phyloP scores from a whole-genome alignment of 2,329 filamentous ascomycete genomes.

The Chaetomiaceae sp. region DNA sequence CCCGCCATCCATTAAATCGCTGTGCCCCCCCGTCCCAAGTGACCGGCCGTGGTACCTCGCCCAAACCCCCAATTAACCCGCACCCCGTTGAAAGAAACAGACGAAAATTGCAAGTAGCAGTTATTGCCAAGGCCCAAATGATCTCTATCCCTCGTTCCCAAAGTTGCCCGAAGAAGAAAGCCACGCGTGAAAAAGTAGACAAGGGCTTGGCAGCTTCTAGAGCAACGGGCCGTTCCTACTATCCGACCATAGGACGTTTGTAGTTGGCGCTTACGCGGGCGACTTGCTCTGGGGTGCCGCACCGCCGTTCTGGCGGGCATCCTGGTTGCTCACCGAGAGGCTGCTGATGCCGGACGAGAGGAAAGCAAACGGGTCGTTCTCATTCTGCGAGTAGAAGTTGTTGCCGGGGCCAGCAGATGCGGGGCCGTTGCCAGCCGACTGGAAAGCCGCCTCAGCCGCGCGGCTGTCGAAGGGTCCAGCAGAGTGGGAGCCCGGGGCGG shows the following conservation, averaged over 20 bases:
- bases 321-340: slow-evolving; percentile 64
- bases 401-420: slow-evolving; percentile 72
- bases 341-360: slow-evolving; percentile 68
- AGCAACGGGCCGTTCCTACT: slow-evolving; percentile 1
- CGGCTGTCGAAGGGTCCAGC: slow-evolving; percentile 89
- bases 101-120: slow-evolving; percentile 38
- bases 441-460: slow-evolving; percentile 90
- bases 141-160: slow-evolving; percentile 42
- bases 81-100: slow-evolving; percentile 38
- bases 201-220: slow-evolving; percentile 1
- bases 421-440: slow-evolving; percentile 76
- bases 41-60: slow-evolving; percentile 31
- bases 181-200: slow-evolving; percentile 22
- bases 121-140: slow-evolving; percentile 41
- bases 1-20: slow-evolving; percentile 26
- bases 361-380: slow-evolving; percentile 76
- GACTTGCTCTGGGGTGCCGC: slow-evolving; percentile 55
- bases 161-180: slow-evolving; percentile 33
- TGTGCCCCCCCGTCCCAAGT: slow-evolving; percentile 30
- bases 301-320: slow-evolving; percentile 59
- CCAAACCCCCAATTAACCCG: slow-evolving; percentile 36
- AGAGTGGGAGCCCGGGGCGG: slow-evolving; percentile 72
- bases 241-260: slow-evolving; percentile 13
- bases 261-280: slow-evolving; percentile 42
- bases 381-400: slow-evolving; percentile 61